phyloP scores from a whole-genome alignment of 2,329 filamentous ascomycete species.

The Ophiostoma sp. region DNA sequence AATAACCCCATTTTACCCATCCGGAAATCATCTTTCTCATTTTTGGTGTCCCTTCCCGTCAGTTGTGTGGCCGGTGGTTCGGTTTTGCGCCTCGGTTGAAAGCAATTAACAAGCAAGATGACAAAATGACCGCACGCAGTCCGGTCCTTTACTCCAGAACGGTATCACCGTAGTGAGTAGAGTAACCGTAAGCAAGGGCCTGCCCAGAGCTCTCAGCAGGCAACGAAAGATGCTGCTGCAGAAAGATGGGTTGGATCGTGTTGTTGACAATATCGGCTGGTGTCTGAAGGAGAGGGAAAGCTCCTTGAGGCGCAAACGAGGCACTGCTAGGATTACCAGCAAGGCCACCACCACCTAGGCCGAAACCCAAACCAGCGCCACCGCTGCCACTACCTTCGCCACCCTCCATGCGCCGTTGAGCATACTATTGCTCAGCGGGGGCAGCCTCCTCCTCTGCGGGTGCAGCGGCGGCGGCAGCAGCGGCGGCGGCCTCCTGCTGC shows the following conservation, averaged over 20 bases:
- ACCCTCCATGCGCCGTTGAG: conserved; percentile 17
- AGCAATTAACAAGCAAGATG: neutral
- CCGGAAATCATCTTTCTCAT: neutral
- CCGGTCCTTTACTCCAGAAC: conserved; percentile 5
- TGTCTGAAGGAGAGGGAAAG: neutral
- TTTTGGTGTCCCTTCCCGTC: conserved; percentile 6
- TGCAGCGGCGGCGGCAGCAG: conserved; percentile 35
- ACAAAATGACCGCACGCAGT: neutral
- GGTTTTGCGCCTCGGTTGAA: neutral
- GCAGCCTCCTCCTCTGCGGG: conserved; percentile 50
- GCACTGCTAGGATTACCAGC: neutral
- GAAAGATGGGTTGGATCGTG: neutral
- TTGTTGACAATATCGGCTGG: neutral
- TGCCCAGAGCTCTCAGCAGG: neutral
- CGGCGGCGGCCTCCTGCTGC: conserved; percentile 57
- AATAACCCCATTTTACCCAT: conserved; percentile 13
- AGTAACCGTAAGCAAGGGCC: neutral
- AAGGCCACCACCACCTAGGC: conserved; percentile 3
- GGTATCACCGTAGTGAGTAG: conserved; percentile 9
- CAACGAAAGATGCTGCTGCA: neutral
- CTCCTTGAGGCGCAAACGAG: conserved; percentile 4
- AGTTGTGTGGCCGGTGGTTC: neutral
- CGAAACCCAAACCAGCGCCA: conserved; percentile 9
- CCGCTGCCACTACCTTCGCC: conserved; percentile 10
- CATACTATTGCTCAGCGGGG: conserved; percentile 43